A percentile compares a stretch with the other conserved stretches of the same genome.
These are phyloP conservation scores for Mariannaea sp. DNA, from an alignment of 2,329 filamentous ascomycete genomes.

Conservation along the genomic window DNA sequence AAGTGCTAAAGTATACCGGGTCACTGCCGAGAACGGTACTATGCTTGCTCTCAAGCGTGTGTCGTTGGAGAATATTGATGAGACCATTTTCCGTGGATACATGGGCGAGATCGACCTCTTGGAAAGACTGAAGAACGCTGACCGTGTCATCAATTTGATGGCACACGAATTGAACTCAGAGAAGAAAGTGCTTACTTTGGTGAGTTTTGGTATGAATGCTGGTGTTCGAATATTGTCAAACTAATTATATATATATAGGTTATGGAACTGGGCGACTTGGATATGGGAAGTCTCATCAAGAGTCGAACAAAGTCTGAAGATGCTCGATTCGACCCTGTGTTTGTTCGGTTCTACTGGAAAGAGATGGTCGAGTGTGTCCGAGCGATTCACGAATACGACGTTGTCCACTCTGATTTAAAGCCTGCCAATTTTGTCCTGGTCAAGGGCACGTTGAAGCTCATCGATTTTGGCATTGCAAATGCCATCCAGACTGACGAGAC, in stretches of 20 bases:
- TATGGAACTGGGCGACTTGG: slow-evolving; percentile 96
- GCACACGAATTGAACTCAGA: slow-evolving; percentile 95
- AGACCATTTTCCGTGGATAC: slow-evolving; percentile 80
- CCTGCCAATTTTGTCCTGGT: slow-evolving; percentile 96
- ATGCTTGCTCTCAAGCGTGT: slow-evolving; percentile 95
- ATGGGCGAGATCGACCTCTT: slow-evolving; percentile 95
- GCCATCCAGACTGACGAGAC: slow-evolving; percentile 95
- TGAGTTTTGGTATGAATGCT: slow-evolving; percentile 50
- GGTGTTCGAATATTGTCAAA: slow-evolving; percentile 29
- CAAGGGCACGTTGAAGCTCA: slow-evolving; percentile 87
- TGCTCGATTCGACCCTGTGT: slow-evolving; percentile 81
- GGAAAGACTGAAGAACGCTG: slow-evolving; percentile 78
- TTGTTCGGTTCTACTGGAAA: slow-evolving; percentile 98
- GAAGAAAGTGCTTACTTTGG: slow-evolving; percentile 84
- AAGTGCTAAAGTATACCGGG: slow-evolving; percentile 91
- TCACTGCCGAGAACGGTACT: slow-evolving; percentile 96
- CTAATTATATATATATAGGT: slow-evolving; percentile 69
- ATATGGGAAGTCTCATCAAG: slow-evolving; percentile 84
- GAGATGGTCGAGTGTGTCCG: slow-evolving; percentile 98
- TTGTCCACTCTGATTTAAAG: slow-evolving; percentile 96
- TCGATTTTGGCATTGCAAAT: slow-evolving; percentile 98
- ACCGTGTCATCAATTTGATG: slow-evolving; percentile 86
- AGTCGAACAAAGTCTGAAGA: slow-evolving; percentile 73
- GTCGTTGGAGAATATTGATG: slow-evolving; percentile 87
- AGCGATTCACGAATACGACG: slow-evolving; percentile 85